Evolutionary conservation across 805 yeast species (phyloP).

Genomic region (Myxozyma kluyveri): DNA sequence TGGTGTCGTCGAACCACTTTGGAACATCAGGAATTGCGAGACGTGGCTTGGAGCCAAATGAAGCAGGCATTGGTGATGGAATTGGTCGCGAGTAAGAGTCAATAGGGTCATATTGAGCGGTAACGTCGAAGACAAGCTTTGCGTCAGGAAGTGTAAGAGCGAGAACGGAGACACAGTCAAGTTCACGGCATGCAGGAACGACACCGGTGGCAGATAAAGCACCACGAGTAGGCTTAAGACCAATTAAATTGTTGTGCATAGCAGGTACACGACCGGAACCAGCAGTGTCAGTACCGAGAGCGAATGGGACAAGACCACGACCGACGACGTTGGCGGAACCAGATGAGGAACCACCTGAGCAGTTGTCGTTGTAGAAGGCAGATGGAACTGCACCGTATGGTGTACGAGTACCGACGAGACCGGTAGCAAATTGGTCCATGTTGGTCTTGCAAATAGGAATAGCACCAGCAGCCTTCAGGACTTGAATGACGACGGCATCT

Average conservation of each 20-base stretch:
- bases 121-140: conserved; percentile 63
- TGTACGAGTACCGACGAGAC: conserved; percentile 90
- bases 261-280: conserved; percentile 99
- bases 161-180: conserved; percentile 89
- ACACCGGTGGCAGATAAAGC: conserved; percentile 82
- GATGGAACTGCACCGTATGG: conserved; percentile 89
- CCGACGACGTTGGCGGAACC: conserved; percentile 91
- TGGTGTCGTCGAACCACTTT: conserved; percentile 79
- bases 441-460: conserved; percentile 91
- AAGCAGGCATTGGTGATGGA: conserved; percentile 61
- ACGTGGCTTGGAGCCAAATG: conserved; percentile 57
- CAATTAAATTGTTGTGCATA: conserved; percentile 86
- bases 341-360: conserved; percentile 92
- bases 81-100: conserved; percentile 80
- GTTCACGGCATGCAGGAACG: conserved; percentile 96
- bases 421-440: conserved; percentile 96
- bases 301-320: conserved; percentile 81
- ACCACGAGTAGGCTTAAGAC: conserved; percentile 90
- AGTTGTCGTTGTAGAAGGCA: conserved; percentile 71
- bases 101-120: conserved; percentile 68
- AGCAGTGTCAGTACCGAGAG: conserved; percentile 96
- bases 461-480: conserved; percentile 86
- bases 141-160: conserved; percentile 78
- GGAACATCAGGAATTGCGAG: conserved; percentile 74
- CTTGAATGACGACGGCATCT: conserved; percentile 74